Evolutionary conservation across 2,329 filamentous ascomycete species (phyloP), one percentile per base, ranked within the genome.

Genomic region (Aureobasidium sp.): DNA sequence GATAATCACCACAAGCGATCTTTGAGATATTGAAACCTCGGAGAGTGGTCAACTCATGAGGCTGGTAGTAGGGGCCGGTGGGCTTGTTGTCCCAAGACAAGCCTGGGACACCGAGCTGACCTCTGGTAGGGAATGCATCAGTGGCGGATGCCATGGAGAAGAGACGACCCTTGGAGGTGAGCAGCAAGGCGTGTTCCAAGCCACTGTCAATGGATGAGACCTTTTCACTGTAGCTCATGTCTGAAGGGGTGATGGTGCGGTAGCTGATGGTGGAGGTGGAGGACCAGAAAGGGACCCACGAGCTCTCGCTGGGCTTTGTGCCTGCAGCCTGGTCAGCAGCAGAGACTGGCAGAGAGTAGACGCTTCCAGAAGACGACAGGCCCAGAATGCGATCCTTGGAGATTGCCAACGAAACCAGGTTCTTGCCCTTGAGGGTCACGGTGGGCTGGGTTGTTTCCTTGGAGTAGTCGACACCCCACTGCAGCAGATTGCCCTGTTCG

Each of bases 131-230:
- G 70, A 88, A 97, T 55, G 85, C 80, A 60, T 88, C 82, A 19
- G 85, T 85, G 63, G 88, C 90, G 2, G 90, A 86, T 1, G 90
- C 93, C n/a, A 89, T 86, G 2, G 92, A 89, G 74, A 95, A 97
- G 35, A 97, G 82, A 42, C 93, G 88, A 0, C 94, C 94, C 57
- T 82, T 83, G 49, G 84, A 90, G 0, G 93, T 96, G 62, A 96
- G 80, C 53, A 99, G 79, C 0, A 97, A 80, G 33, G 87, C 88
- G 71, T 97, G 93, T 69, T 97, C 91, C 15, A 89, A 79, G 1
- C 94, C 94, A 64, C 87, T 85, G 62, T 84, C 82, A 61, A 97
- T 82, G 55, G 90, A 81, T 0, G 82, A 82, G 8, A 97, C 78
- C 61, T 82, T 88, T 73, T 96, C 92, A 33, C 83, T 84, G 74